phyloP scores from a whole-genome alignment of 2,329 filamentous ascomycete genomes.

The Fonsecaea pedrosoi region DNA sequence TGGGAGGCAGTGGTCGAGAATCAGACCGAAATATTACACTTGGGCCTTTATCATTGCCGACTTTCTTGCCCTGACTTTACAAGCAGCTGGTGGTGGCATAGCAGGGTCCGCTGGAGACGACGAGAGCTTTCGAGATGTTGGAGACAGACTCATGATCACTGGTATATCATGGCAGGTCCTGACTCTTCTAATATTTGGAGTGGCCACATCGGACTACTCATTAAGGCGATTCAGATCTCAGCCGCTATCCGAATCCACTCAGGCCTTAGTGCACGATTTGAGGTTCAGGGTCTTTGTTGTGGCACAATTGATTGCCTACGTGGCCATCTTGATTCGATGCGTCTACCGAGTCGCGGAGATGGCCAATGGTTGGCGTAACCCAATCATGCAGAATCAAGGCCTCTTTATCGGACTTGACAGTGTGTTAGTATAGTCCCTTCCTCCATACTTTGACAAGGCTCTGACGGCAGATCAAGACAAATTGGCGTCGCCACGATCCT shows the following conservation, averaged over 20 bases:
- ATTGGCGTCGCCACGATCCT: slow-evolving; percentile 27
- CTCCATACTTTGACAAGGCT: background rate
- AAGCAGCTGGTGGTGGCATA: slow-evolving; percentile 64
- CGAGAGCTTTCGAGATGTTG: slow-evolving; percentile 52
- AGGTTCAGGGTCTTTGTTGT: slow-evolving; percentile 35
- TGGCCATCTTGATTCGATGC: slow-evolving; percentile 56
- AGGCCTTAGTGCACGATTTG: slow-evolving; percentile 17
- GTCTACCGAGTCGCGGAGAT: slow-evolving; percentile 59
- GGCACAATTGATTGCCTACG: slow-evolving; percentile 42
- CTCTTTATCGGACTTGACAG: slow-evolving; percentile 61
- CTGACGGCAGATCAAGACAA: slow-evolving; percentile 7
- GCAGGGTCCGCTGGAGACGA: slow-evolving; percentile 54
- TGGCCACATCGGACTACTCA: slow-evolving; percentile 15
- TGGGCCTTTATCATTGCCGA: slow-evolving; percentile 68
- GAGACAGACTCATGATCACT: slow-evolving; percentile 64
- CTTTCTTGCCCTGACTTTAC: slow-evolving; percentile 63
- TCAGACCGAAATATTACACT: slow-evolving; percentile 60
- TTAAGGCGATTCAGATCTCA: slow-evolving; percentile 17
- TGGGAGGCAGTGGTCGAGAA: slow-evolving; percentile 56
- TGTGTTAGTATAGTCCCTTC: slow-evolving; percentile 24
- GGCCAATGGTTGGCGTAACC: slow-evolving; percentile 54
- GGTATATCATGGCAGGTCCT: slow-evolving; percentile 65
- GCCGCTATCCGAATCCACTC: slow-evolving; percentile 27
- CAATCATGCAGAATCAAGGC: slow-evolving; percentile 56
- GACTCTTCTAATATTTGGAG: slow-evolving; percentile 50